Evolutionary conservation across 106 monocot species (phyloP), one percentile per base, ranked within the genome.

Genomic region (Apostasia ramifera): DNA sequence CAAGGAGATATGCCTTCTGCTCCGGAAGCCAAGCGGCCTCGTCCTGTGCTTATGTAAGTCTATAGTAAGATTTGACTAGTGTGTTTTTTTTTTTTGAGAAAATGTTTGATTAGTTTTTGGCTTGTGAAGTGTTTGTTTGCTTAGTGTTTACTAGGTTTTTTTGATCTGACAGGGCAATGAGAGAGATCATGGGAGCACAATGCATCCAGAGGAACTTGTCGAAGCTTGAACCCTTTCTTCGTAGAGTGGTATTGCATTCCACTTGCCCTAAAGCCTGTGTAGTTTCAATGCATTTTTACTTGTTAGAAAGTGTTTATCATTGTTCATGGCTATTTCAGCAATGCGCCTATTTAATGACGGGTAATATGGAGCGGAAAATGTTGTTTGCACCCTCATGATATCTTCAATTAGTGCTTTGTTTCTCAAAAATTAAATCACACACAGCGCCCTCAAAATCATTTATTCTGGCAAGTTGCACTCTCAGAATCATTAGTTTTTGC

Each of bases 181-280:
- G 72, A 72, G 88, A 79, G 70, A 76, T 83, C 48, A 77, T 85
- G 73, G 81, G 74, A 26, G 74, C 79, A 53, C 73, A 79, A 51
- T 82, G 73, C 39, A 80, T 89, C 67, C 85, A 80, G 71, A 67
- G 68, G 68, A 71, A 83, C 67, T 72, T 89, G 78, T 68, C 83
- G 39, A 81, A 76, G 81, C 62, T 88, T 44, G 89, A 89, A 68
- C 82, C 85, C 67, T 85, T 85, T 73, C 69, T 89, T 40, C 89
- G 89, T 39, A 82, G 67, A 73, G 85, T 89, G 77, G 85, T 89
- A 80, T 48, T 61, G 11, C 14, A 59, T 63, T 11, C 59, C 15
- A 26, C 26, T 26, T 26, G 0, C 26, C 26, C 26, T 26, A 26
- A 26, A 26, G 26, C 26, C 26, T 26, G 26, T 26, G 26, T 26